Evolutionary conservation across 2,329 filamentous ascomycete genomes (phyloP).

Genomic region (Hypocreales sp.): DNA sequence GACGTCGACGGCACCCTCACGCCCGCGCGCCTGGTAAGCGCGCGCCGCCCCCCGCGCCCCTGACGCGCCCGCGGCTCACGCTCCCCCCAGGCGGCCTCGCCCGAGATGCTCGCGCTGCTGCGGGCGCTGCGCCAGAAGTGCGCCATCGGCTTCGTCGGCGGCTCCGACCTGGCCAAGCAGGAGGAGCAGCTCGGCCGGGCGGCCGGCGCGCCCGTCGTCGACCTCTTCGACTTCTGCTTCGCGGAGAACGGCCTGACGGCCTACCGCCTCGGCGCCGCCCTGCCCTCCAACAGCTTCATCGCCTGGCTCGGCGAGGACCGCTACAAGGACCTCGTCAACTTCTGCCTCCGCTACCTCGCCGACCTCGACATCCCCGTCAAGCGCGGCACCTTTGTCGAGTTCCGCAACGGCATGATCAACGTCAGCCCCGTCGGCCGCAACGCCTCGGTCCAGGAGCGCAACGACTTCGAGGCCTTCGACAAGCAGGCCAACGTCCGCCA

Average conservation of each 20-base stretch:
- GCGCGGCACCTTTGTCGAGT: slow-evolving; percentile 75
- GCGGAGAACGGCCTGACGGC: slow-evolving; percentile 92
- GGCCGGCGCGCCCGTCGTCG: slow-evolving; percentile 50
- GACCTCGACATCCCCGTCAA: slow-evolving; percentile 74
- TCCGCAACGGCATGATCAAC: slow-evolving; percentile 86
- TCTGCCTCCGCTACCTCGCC: slow-evolving; percentile 67
- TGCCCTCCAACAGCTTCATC: slow-evolving; percentile 79
- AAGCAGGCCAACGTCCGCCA: slow-evolving; percentile 62
- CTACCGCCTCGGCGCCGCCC: slow-evolving; percentile 62
- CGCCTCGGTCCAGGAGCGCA: slow-evolving; percentile 62
- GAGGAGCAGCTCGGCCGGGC: slow-evolving; percentile 78
- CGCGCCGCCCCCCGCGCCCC: slow-evolving; percentile 4
- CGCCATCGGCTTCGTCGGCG: slow-evolving; percentile 84
- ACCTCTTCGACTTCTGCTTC: slow-evolving; percentile 96
- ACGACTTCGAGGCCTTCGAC: slow-evolving; percentile 73
- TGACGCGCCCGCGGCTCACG: slow-evolving; percentile 1
- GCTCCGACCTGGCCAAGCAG: slow-evolving; percentile 83
- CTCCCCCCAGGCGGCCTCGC: slow-evolving; percentile 41
- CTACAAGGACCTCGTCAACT: slow-evolving; percentile 66
- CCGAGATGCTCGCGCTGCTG: slow-evolving; percentile 74
- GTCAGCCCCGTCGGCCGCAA: slow-evolving; percentile 75
- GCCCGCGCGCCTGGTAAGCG: slow-evolving; percentile 52
- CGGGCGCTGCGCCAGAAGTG: slow-evolving; percentile 69
- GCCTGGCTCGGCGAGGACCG: slow-evolving; percentile 70
- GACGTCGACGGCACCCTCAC: slow-evolving; percentile 93